These are phyloP conservation scores for Crucihimalaya himalaica DNA, from an alignment of 345 rosid species.

Conservation along the genomic window DNA sequence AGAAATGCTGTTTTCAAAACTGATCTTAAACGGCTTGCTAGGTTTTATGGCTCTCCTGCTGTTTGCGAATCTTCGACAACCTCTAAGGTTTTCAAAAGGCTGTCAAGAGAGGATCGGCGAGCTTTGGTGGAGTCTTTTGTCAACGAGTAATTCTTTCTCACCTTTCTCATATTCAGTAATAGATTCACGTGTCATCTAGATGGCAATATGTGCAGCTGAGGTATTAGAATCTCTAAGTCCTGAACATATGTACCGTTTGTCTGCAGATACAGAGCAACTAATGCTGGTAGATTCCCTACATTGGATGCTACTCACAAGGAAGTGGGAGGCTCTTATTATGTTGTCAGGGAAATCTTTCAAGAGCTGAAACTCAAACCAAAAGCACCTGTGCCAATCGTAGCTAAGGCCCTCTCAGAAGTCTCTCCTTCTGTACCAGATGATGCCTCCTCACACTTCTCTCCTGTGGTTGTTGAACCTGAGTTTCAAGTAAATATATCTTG, in stretches of 20 bases:
- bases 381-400: slow-evolving; percentile 9
- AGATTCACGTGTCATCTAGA: background rate
- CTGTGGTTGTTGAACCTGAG: slow-evolving; percentile 10
- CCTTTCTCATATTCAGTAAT: background rate
- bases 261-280: slow-evolving; percentile 35
- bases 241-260: background rate
- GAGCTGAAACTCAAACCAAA: slow-evolving; percentile 29
- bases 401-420: slow-evolving; percentile 19
- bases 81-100: slow-evolving; percentile 6
- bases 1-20: background rate
- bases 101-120: slow-evolving; percentile 31
- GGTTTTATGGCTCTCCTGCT: slow-evolving; percentile 39
- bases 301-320: background rate
- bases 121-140: slow-evolving; percentile 29
- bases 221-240: background rate
- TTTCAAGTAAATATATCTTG: slow-evolving; percentile 12
- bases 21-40: background rate
- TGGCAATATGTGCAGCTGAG: background rate
- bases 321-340: slow-evolving; percentile 26
- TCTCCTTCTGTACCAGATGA: background rate
- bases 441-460: slow-evolving; percentile 12
- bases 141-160: slow-evolving; percentile 19
- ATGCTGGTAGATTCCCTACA: slow-evolving; percentile 38
- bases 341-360: slow-evolving; percentile 27
- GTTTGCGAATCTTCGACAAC: slow-evolving; percentile 16